phyloP scores from a whole-genome alignment of 1,284 basidiomycete genomes.

The Cerioporus squamosus region DNA sequence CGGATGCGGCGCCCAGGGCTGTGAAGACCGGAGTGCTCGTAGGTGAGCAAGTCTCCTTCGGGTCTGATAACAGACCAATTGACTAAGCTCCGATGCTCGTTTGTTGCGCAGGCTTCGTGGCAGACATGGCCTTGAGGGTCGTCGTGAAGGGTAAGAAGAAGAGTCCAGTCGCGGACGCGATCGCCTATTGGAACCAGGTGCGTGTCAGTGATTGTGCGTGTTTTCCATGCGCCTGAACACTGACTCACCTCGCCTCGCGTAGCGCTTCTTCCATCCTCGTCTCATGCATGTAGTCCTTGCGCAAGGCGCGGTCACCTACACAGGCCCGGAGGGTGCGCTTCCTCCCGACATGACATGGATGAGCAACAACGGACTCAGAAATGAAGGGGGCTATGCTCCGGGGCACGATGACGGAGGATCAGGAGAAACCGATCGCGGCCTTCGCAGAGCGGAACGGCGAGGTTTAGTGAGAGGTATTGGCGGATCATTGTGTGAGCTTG shows the following conservation, averaged over 20 bases:
- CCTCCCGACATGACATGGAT: conserved; percentile 9
- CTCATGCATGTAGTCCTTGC: conserved; percentile 24
- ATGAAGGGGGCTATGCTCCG: not conserved
- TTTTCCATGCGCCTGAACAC: not conserved
- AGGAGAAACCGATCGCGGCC: not conserved
- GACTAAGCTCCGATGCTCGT: not conserved
- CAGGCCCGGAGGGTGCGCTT: not conserved
- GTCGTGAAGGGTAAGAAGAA: conserved; percentile 16
- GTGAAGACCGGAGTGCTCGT: conserved; percentile 4
- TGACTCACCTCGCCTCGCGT: not conserved
- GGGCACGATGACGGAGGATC: not conserved
- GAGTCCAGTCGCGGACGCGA: conserved; percentile 17
- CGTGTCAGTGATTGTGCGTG: not conserved
- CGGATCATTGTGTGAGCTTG: too few species aligned
- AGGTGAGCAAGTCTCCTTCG: not conserved
- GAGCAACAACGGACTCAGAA: not conserved
- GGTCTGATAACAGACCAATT: not conserved
- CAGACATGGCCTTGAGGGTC: conserved; percentile 6
- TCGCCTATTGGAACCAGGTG: conserved; percentile 25
- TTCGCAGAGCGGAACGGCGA: not conserved
- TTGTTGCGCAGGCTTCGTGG: conserved; percentile 2
- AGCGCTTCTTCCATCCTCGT: conserved; percentile 29
- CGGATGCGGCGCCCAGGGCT: conserved; percentile 12
- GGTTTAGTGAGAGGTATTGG: not conserved
- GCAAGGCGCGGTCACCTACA: conserved; percentile 16